Base-by-base conservation (phyloP, 1,139 yeast species). In the Pichia kudriavzevii region DNA sequence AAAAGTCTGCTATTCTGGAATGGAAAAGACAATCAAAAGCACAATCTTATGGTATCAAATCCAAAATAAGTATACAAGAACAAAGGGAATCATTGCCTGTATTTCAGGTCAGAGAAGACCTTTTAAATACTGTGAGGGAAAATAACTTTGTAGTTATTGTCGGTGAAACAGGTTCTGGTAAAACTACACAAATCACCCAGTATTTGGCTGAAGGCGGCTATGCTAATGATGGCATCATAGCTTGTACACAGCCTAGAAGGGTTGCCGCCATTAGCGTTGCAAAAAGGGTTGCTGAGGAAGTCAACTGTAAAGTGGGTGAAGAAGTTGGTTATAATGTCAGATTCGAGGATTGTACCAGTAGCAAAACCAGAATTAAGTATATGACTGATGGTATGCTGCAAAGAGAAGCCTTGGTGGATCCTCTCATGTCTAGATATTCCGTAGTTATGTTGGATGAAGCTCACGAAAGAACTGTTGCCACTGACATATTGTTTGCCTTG, bases 371-470 rank as follows among this genome's bases (percentile, higher is more conserved):
- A 31, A 69, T 91, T 52, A 88, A 88, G 60, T 91, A 91, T 63
- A 85, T 91, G 97, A 91, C 99, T 9, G 99, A 91, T 64, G 99
- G 99, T 77, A 88, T 91, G 96, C 69, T 91, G 36, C 67, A 91
- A 49, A 73, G 97, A 53, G 99, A 91, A 61, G 97, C 97, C 16
- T 85, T 91, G 95, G 88, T 80, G 42, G 98, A 91, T 58, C 96
- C 88, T 46, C 72, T 78, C 43, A 68, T 91, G 58, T 64, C 66
- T 4, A 69, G 80, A 45, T 91, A 91, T 60, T 80, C 94, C 14
- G 88, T 95, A 51, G 84, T 91, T 42, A 87, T 91, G 52, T 67
- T 91, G 43, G 99, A 91, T 70, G 99, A 91, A 64, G 98, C 98
- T 34, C 98, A 91, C 58, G 98, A 91, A 58, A 69, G 98, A 50